Base-by-base conservation (phyloP, 768 basidiomycete genomes). In the Lanmaoa rubissima region DNA sequence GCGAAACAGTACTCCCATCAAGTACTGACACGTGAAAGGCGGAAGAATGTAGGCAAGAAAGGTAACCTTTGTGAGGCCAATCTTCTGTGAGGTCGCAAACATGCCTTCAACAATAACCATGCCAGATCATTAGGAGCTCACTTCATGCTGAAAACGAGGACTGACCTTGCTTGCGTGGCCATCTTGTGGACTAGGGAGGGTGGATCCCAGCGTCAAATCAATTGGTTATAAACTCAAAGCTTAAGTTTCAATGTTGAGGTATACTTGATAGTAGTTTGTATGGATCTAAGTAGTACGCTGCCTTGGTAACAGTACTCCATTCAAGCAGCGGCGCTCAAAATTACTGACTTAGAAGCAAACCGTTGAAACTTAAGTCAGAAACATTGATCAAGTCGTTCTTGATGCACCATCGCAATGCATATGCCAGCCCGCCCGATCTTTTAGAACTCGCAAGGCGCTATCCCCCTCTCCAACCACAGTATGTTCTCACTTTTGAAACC, bases 381-480 rank as follows among this genome's bases (percentile, higher is more conserved):
- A 24, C 3, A 2, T 2, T 24, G 21, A 24, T 24, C 21, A 2
- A 24, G 21, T 24, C 21, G 21, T 24, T 28, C 17, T 34, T 31
- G 35, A 80, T 82, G 80, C 78, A 80, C 51, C 68, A 75, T n/a
- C 74, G 75, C 6, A 86, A 82, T 62, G 72, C 70, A 3, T 86
- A 86, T 61, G 61, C 59, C 0, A 61, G 54, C 0, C 74, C 76
- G 0, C 79, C 84, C 0, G 82, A 92, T 69, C 94, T 94, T 62
- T 51, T 63, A 1, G 63, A 65, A 16, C 77, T 95, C 6, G 85
- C 87, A 0, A 69, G 74, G 11, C 72, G 69, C 1, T 87, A 86
- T 67, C 82, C 85, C 0, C 71, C 80, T 2, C 77, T 93, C 21
- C 72, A 74, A 56, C 73, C 75, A 10, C 76, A 80, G 89, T 90